Evolutionary conservation across 495 filamentous ascomycete genomes (phyloP), one percentile per base, ranked within the genome.

Genomic region (Baudoinia panamericana): DNA sequence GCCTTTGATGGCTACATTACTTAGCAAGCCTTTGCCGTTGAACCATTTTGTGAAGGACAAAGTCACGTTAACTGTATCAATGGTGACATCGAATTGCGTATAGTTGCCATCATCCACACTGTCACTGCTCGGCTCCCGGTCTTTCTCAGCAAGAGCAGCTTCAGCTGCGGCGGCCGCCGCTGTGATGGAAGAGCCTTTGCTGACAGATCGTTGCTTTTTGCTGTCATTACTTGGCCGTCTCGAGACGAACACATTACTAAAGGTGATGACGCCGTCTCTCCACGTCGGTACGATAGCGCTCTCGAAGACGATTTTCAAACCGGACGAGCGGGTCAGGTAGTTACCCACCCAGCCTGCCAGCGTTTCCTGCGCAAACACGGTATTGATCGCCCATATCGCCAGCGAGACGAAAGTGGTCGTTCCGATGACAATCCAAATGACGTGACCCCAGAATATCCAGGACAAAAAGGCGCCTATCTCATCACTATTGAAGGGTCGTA

Each of bases 31-130:
- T 62, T 87, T 94, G 17, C 90, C 88, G 52, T 93, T 95, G 67
- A 93, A 84, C 90, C 90, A 97, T 53, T 93, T 94, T 2, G 83
- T 70, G 49, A 97, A 95, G 0, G 90, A 97, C n/a, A 97, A 60
- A 0, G 88, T 95, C 19, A 97, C 92, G 51, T 95, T 93, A 34
- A 97, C 84, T 0, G 83, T 88, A 41, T 93, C 82, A 36, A 97
- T 81, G 0, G 92, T 93, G 11, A 96, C 57, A 52, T 97, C 90
- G 53, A 96, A 97, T 52, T 97, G 90, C 0, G 87, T 95, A 56
- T 95, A 96, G 48, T 96, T 96, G 4, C 78, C 82, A 56, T 96
- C 87, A 51, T 95, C 88, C 39, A 82, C 81, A 41, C 76, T 72
- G 13, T 56, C 60, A 24, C 69, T 67, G 3, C 55, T 53, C 13